These are phyloP conservation scores for Eucalyptus erythrocorys DNA, from an alignment of 345 rosid species.

Conservation along the genomic window DNA sequence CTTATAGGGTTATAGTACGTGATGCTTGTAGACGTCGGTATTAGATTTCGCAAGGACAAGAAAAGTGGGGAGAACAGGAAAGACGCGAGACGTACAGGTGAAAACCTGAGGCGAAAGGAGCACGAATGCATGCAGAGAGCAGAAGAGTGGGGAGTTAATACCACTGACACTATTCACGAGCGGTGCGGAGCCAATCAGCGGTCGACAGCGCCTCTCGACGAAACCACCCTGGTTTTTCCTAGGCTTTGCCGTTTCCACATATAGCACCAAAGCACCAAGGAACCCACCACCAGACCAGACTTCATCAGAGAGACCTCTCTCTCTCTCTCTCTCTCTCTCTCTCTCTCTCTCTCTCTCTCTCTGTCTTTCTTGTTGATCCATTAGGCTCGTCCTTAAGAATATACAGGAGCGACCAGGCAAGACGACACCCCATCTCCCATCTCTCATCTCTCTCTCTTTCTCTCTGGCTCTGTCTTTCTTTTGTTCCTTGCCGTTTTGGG, in stretches of 20 bases:
- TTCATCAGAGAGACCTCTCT: background rate
- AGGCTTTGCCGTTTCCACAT: background rate
- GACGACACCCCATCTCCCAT: background rate
- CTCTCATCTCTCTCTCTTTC: background rate
- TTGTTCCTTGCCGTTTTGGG: background rate
- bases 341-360: background rate
- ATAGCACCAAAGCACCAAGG: background rate
- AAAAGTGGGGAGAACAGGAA: background rate
- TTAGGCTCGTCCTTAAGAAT: background rate
- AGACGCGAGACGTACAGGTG: background rate
- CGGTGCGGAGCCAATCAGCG: constrained; percentile 1
- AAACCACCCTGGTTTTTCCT: constrained; percentile 3
- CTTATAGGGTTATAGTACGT: background rate
- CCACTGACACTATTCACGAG: background rate
- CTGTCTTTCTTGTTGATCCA: background rate
- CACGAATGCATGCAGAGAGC: background rate
- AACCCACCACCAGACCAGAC: background rate
- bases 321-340: background rate
- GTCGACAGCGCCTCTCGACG: constrained; percentile 14
- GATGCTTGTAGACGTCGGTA: background rate
- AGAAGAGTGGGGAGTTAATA: background rate
- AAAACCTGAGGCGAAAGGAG: background rate
- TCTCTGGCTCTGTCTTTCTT: background rate
- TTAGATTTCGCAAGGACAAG: background rate
- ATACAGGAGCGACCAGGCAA: background rate